Evolutionary conservation across 306 rosid species (phyloP).

Genomic region (Castanea sativa): DNA sequence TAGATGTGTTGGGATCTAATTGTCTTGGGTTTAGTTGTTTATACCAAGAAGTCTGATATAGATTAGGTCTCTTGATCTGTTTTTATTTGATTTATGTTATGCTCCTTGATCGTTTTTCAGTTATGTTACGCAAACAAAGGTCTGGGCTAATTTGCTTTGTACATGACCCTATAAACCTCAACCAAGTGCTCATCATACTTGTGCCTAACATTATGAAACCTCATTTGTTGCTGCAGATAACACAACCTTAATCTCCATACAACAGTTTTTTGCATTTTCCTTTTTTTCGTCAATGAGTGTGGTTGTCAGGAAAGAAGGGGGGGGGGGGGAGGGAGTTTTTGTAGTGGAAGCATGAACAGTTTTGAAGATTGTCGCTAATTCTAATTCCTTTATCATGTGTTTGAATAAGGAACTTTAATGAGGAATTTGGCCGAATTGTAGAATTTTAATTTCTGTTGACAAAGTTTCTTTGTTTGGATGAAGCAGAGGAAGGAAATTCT

Average conservation of each 20-base stretch:
- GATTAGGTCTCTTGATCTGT: background rate
- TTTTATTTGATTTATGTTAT: background rate
- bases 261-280: background rate
- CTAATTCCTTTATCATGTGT: background rate
- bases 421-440: too few species aligned
- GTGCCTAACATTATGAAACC: background rate
- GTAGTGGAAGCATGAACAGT: background rate
- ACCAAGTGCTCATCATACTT: background rate
- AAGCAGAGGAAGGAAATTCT: too few species aligned
- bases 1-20: too few species aligned
- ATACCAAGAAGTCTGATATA: background rate
- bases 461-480: too few species aligned
- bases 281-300: background rate
- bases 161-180: background rate
- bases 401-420: too few species aligned
- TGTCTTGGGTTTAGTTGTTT: too few species aligned
- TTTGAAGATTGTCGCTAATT: background rate
- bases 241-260: background rate
- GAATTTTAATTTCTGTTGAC: too few species aligned
- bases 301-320: background rate
- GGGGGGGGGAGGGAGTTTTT: too few species aligned
- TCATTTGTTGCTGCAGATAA: background rate
- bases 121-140: background rate
- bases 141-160: background rate
- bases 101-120: background rate